Conservation (phyloP, 2,329 filamentous ascomycete species). For the Trichocomaceae sp. region DNA sequence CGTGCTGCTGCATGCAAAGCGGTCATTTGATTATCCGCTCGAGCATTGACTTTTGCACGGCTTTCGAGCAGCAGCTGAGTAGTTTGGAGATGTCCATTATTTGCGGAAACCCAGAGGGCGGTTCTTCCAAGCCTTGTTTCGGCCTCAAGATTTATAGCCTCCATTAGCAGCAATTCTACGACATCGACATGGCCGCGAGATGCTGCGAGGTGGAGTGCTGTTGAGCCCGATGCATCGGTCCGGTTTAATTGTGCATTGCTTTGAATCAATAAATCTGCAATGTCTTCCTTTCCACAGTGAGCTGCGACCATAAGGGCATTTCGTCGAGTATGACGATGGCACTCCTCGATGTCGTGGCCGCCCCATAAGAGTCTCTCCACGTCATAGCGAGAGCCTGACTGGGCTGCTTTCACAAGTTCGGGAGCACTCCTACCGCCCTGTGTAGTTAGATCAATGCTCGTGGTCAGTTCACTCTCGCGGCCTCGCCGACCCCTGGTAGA, state of each 20-base stretch:
- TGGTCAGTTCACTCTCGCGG: slow-evolving; percentile 22
- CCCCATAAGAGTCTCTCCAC: slow-evolving; percentile 27
- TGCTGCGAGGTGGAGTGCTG: slow-evolving; percentile 28
- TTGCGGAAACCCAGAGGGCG: slow-evolving; percentile 30
- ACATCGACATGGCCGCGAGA: slow-evolving; percentile 27
- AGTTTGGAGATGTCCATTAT: slow-evolving; percentile 29
- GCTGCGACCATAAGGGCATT: slow-evolving; percentile 35
- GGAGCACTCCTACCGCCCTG: slow-evolving; percentile 25
- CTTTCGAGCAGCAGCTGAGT: slow-evolving; percentile 25
- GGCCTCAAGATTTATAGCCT: slow-evolving; percentile 26
- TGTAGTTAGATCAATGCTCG: slow-evolving; percentile 32
- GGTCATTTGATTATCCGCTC: slow-evolving; percentile 29
- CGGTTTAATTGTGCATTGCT: slow-evolving; percentile 25
- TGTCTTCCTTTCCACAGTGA: slow-evolving; percentile 33
- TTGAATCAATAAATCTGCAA: slow-evolving; percentile 29
- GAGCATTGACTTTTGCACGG: slow-evolving; percentile 29
- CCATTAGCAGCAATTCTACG: slow-evolving; percentile 24
- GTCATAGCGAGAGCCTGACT: slow-evolving; percentile 29
- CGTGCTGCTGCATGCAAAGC: slow-evolving; percentile 31
- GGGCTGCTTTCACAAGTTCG: slow-evolving; percentile 31
- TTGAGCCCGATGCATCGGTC: slow-evolving; percentile 25
- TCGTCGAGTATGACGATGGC: slow-evolving; percentile 26
- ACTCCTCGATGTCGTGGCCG: slow-evolving; percentile 25
- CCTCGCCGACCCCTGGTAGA: slow-evolving; percentile 17
- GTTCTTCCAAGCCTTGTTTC: slow-evolving; percentile 28